phyloP scores from a whole-genome alignment of 2,329 filamentous ascomycete genomes.

The Periconia digitata region DNA sequence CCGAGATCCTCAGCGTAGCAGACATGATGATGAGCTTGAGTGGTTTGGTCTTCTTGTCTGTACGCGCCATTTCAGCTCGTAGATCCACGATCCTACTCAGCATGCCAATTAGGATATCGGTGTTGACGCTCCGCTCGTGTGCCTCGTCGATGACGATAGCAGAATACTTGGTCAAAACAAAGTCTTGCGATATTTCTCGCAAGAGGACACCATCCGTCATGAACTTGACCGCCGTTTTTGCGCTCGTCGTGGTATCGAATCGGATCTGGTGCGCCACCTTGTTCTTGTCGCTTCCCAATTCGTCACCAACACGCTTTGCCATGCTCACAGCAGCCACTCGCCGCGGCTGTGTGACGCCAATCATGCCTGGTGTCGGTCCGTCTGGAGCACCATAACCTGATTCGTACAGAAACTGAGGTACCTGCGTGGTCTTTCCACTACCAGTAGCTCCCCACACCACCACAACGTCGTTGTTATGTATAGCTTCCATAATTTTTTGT shows the following conservation, averaged over 20 bases:
- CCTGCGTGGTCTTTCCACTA: conserved; percentile 95
- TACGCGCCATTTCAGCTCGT: conserved; percentile 70
- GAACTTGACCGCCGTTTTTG: conserved; percentile 90
- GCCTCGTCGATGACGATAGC: conserved; percentile 95
- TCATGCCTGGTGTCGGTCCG: conserved; percentile 84
- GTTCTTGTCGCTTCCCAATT: conserved; percentile 75
- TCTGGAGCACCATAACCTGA: conserved; percentile 81
- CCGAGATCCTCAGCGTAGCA: conserved; percentile 85
- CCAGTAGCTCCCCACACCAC: conserved; percentile 94
- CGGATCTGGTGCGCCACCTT: conserved; percentile 88
- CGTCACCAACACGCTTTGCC: conserved; percentile 85
- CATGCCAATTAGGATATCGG: conserved; percentile 97
- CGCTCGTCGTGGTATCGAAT: conserved; percentile 80
- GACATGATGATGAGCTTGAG: conserved; percentile 98
- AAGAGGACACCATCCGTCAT: conserved; percentile 98
- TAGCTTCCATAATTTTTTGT: conserved; percentile 96
- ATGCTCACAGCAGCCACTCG: conserved; percentile 96
- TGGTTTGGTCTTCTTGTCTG: conserved; percentile 69
- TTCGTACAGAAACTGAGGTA: conserved; percentile 95
- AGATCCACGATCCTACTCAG: conserved; percentile 89
- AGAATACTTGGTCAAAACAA: conserved; percentile 85
- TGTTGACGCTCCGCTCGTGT: conserved; percentile 96
- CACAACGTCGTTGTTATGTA: conserved; percentile 86
- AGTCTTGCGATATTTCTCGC: conserved; percentile 87
- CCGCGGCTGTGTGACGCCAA: conserved; percentile 91